Base-by-base conservation (phyloP, 192 early-diverging fungal genomes). In the Backusella morwellensis region DNA sequence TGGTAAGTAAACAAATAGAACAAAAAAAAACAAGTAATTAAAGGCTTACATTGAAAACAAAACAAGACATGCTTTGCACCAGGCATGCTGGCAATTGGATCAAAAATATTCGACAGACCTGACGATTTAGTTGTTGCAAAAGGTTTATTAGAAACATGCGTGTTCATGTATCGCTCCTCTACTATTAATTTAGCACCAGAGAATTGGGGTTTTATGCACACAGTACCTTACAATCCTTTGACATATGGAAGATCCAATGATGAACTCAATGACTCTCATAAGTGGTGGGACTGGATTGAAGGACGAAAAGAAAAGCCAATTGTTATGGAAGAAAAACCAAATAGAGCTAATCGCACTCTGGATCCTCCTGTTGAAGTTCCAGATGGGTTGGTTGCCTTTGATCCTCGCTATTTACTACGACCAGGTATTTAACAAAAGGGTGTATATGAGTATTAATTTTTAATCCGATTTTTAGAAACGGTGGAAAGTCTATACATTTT, bases 401-500 rank as follows among this genome's bases (percentile, higher is more conserved):
- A 74, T 38, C 23, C 35, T 17, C 32, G 73, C 4, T 74, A 74
- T 40, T 40, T 74, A 5, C 29, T 74, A 40, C 32, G 73, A 23
- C 73, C 73, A 36, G 68, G 68, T 70, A 70, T 12, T 8, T 41
- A 35, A 40, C 15, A 38, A n/a, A 68, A 35, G 19, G 14, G 14
- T 44, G 15, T 6, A 44, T 44, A 69, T 35, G 34, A 1, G 1
- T 38, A 34, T 35, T 68, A 75, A 19, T 8, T 12, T 21, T 40
- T 68, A 44, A 52, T 59, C 54, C 3, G 11, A 23, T 59, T 63
- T 5, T 38, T 40, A 75, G 93, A 94, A 88, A 89, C 91, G 0
- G 76, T 94, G 29, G 93, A 94, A 80, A 91, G 90, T 74, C 72
- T 93, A 26, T 94, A 88, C 82, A 82, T 90, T 66, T 80, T 93